Conservation (phyloP, 148 eudicot species). For the Camellia granthamiana region DNA sequence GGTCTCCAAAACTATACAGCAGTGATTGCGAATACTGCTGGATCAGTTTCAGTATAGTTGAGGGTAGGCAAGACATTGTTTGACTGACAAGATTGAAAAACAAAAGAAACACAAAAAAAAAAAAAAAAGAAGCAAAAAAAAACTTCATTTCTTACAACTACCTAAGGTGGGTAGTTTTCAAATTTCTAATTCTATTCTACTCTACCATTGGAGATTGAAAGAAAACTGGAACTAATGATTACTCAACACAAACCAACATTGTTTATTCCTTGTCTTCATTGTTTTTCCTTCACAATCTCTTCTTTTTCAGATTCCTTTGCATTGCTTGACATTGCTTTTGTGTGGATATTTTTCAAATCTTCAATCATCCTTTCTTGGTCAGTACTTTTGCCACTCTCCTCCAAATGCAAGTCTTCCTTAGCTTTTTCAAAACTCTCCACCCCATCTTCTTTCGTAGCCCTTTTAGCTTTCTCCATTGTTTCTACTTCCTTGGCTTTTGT, state of each 20-base stretch:
- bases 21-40: neutral
- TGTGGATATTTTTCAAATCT: no score
- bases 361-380: no score
- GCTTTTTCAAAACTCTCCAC: no score
- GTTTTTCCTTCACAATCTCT: neutral
- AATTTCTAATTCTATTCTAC: neutral
- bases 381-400: no score
- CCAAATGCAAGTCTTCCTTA: no score
- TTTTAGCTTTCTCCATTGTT: no score
- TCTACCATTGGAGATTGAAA: neutral
- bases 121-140: neutral
- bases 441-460: no score
- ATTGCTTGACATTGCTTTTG: no score
- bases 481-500: no score
- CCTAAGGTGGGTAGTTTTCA: neutral
- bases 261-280: neutral
- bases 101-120: no score
- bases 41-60: neutral
- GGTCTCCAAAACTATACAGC: neutral
- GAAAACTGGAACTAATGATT: neutral
- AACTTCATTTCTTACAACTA: neutral
- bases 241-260: neutral
- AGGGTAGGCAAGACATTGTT: neutral
- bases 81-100: neutral
- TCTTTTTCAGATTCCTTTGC: no score